Percentiles rank a stretch among this genome's conserved stretches.
Evolutionary conservation across 164 flowering plant genomes (phyloP).

Genomic region (Vitis riparia): DNA sequence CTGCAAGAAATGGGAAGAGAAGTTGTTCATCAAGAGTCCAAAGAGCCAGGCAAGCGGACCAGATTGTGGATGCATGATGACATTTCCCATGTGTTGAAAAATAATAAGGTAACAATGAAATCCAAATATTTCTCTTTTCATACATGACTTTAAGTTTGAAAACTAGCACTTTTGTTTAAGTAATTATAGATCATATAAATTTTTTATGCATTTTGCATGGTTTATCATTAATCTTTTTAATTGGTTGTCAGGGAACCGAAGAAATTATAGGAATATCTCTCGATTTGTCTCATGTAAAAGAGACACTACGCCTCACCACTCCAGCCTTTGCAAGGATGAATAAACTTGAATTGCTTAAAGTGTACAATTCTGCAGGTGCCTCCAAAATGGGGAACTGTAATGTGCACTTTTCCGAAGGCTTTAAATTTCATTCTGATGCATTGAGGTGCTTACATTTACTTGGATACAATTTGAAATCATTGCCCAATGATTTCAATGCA

Average conservation of each 20-base stretch:
- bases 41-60: background rate
- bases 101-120: background rate
- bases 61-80: conserved; percentile 1
- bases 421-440: background rate
- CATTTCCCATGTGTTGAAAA: background rate
- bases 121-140: no score
- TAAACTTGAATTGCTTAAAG: background rate
- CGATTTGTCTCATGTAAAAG: background rate
- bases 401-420: background rate
- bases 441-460: conserved; percentile 7
- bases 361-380: background rate
- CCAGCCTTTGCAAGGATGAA: conserved; percentile 1
- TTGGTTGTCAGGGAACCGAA: conserved; percentile 7
- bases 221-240: no score
- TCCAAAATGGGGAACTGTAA: background rate
- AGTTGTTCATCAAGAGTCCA: background rate
- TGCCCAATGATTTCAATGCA: conserved; percentile 6
- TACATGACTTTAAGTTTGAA: no score
- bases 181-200: no score
- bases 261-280: conserved; percentile 1
- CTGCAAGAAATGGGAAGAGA: no score
- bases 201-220: no score
- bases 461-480: background rate
- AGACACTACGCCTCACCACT: background rate
- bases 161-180: no score